Conservation (phyloP, 2,329 filamentous ascomycete genomes). For the Lachnellula occidentalis region DNA sequence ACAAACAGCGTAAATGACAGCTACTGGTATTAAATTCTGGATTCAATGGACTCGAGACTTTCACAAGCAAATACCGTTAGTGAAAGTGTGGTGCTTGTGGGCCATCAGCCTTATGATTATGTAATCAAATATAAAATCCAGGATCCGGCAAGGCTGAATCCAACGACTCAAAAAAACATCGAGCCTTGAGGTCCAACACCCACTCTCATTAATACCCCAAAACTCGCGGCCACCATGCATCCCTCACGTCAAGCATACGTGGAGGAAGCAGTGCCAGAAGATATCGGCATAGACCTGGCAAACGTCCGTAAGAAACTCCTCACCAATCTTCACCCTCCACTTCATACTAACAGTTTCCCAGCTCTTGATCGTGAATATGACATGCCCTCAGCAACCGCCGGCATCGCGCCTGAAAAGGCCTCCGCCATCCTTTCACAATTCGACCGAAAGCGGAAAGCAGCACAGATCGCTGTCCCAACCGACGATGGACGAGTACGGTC, state of each 20-base stretch:
- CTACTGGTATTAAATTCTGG: too few species aligned
- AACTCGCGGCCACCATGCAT: constrained; percentile 53
- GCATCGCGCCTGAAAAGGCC: constrained; percentile 30
- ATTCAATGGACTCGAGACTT: too few species aligned
- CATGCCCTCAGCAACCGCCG: constrained; percentile 28
- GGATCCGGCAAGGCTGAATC: neutral
- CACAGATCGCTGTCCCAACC: constrained; percentile 85
- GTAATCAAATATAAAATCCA: neutral
- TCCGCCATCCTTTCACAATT: constrained; percentile 55
- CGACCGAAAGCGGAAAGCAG: constrained; percentile 82
- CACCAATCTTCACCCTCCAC: constrained; percentile 21
- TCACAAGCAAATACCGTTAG: too few species aligned
- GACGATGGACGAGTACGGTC: constrained; percentile 83
- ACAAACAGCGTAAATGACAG: neutral
- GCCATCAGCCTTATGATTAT: too few species aligned
- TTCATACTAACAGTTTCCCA: constrained; percentile 32
- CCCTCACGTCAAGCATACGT: constrained; percentile 90
- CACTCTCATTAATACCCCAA: neutral
- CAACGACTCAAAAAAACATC: neutral
- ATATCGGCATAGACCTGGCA: constrained; percentile 51
- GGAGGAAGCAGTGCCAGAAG: constrained; percentile 67
- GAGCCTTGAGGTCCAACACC: neutral
- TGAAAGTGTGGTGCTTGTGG: too few species aligned
- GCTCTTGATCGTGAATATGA: constrained; percentile 75
- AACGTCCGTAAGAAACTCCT: constrained; percentile 51